Evolutionary conservation across 129 eudicot genomes (phyloP), one percentile per base, ranked within the genome.

Genomic region (Chrysanthemum makinoi): DNA sequence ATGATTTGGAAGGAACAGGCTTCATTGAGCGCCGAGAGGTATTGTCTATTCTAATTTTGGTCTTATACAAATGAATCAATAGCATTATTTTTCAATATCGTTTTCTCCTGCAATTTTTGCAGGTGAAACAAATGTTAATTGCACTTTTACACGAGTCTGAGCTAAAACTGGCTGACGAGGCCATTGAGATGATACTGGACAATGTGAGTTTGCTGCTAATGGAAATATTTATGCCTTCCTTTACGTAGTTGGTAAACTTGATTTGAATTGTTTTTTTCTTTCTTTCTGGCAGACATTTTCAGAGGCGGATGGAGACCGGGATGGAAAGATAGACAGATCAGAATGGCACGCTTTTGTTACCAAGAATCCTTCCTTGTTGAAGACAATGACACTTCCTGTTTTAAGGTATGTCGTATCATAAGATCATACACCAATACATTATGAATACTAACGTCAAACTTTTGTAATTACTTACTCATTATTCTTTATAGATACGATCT

Each of bases 11-110:
- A 65, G 93, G 86, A 75, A 94, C 99, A 2, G 99, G 99, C 73
- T 90, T 80, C 77, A 94, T 94, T 70, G 99, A 94, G 82, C 95
- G 99, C 44, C 91, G 83, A 43, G 99, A 90, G 93, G 99, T 94
- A 90, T 47, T 30, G 35, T 64, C 22, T 8, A n/a, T 68, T 59
- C 46, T 24, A 7, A n/a, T 22, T 75, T 63, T 65, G 10, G 6
- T 60, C 2, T 48, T 28, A 3, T 20, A 8, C 33, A 72, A 30
- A 62, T 62, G 52, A 62, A 13, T 0, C 49, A 30, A 30, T 61
- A 26, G 20, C 46, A 3, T 10, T 54, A 1, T 11, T 16, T 49
- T 2, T 10, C 1, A 28, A 66, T 56, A 18, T 56, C 62, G 2
- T 59, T 47, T 74, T 79, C 72, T 65, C 12, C 20, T 20, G 3